Percentiles rank a stretch among this genome's conserved stretches.
Conservation (phyloP, 2,329 filamentous ascomycete species). For the Fusarium sp. region DNA sequence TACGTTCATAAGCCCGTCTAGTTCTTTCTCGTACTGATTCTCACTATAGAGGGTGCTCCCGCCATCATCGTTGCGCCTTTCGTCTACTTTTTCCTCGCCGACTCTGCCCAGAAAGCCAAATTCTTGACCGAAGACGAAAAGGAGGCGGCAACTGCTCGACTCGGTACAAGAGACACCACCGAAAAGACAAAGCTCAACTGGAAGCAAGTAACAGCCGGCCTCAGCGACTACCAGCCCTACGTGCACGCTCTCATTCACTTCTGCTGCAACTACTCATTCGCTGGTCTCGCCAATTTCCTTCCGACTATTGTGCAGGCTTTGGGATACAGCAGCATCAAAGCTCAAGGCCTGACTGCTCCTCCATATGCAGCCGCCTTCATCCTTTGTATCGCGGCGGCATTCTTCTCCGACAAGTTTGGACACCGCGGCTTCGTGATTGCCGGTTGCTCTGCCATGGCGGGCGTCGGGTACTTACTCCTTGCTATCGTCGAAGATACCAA, state of each 20-base stretch:
- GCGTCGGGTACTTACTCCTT: constrained; percentile 10
- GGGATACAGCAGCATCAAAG: constrained; percentile 16
- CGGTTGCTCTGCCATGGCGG: not conserved
- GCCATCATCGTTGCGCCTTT: constrained; percentile 17
- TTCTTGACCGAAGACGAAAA: constrained; percentile 24
- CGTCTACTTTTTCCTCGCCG: constrained; percentile 31
- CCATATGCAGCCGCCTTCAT: constrained; percentile 21
- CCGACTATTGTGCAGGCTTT: constrained; percentile 23
- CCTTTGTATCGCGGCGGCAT: constrained; percentile 14
- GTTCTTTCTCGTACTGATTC: not conserved
- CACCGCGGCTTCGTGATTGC: constrained; percentile 26
- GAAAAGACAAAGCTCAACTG: constrained; percentile 15
- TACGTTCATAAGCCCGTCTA: fast-evolving
- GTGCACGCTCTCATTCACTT: constrained; percentile 35
- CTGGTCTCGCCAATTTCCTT: constrained; percentile 30
- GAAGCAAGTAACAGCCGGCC: constrained; percentile 19
- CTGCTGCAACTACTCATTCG: constrained; percentile 38
- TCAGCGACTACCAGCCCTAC: constrained; percentile 30
- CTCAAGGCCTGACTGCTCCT: constrained; percentile 22
- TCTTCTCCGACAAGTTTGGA: constrained; percentile 23
- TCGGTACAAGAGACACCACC: not conserved
- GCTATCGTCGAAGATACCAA: constrained; percentile 1
- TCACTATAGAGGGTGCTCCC: constrained; percentile 5
- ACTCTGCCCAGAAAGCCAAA: constrained; percentile 23
- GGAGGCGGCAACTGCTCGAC: not conserved